Conservation (phyloP, 2,329 filamentous ascomycete genomes). For the Aaosphaeria arxii region DNA sequence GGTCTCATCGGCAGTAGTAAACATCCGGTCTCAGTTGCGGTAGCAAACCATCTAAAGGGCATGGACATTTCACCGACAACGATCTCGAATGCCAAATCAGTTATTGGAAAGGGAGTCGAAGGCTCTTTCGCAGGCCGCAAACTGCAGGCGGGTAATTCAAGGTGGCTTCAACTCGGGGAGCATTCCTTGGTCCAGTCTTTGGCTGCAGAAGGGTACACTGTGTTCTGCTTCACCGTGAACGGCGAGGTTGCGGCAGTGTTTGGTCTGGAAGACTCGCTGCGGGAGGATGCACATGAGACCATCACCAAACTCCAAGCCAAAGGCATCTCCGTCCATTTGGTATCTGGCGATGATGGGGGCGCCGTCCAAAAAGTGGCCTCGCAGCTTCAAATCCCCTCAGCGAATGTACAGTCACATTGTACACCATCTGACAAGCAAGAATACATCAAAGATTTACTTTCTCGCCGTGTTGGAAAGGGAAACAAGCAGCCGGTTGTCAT, state of each 20-base stretch:
- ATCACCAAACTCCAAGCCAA: conserved; percentile 49
- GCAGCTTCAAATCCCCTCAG: conserved; percentile 28
- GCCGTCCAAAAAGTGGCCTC: conserved; percentile 48
- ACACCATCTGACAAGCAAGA: conserved; percentile 54
- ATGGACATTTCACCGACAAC: conserved; percentile 1
- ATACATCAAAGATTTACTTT: conserved; percentile 44
- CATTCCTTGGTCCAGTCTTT: conserved; percentile 41
- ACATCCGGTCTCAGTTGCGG: conserved; percentile 53
- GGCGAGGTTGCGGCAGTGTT: conserved; percentile 44
- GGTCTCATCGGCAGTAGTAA: conserved; percentile 44
- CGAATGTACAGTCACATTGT: conserved; percentile 45
- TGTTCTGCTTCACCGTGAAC: conserved; percentile 56
- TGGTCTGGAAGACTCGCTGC: conserved; percentile 48
- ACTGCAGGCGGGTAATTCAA: conserved; percentile 47
- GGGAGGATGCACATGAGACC: conserved; percentile 50
- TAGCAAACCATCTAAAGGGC: conserved; percentile 42
- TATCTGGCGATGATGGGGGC: conserved; percentile 56
- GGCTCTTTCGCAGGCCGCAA: conserved; percentile 25
- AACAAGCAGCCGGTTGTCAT: conserved; percentile 46
- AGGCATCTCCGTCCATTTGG: conserved; percentile 50
- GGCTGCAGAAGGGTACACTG: conserved; percentile 16
- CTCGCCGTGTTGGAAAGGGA: neutral
- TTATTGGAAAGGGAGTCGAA: conserved; percentile 46
- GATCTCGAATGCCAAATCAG: conserved; percentile 24
- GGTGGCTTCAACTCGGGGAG: conserved; percentile 45